Evolutionary conservation across 2,329 filamentous ascomycete genomes (phyloP).

Genomic region (Boeremia lycopersici): DNA sequence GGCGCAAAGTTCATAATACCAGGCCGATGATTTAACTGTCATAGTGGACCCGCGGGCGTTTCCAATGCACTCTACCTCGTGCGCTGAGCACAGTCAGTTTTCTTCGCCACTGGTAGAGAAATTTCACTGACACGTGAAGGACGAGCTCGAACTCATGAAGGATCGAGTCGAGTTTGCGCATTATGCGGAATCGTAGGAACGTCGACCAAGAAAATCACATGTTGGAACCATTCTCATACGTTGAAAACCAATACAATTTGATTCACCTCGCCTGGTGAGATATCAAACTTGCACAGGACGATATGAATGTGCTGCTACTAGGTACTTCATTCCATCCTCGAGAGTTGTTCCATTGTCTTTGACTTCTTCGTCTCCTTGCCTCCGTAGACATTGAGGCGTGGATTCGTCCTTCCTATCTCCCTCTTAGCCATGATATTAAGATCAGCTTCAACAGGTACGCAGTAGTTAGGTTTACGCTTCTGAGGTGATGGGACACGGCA

Average conservation of each 20-base stretch:
- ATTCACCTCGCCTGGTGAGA: too few relatives aligned
- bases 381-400: neutral
- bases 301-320: too few relatives aligned
- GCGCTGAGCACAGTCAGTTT: conserved; percentile 4
- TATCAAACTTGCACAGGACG: too few relatives aligned
- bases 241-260: too few relatives aligned
- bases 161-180: conserved; percentile 8
- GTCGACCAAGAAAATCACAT: neutral
- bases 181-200: conserved; percentile 1
- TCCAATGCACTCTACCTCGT: conserved; percentile 19
- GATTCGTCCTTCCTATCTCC: neutral
- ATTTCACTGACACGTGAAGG: neutral
- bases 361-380: neutral
- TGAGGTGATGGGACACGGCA: neutral
- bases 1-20: neutral
- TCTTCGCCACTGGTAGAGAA: neutral
- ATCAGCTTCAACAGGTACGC: neutral
- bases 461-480: neutral
- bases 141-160: conserved; percentile 7
- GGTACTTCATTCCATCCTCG: neutral
- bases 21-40: neutral
- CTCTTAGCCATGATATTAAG: neutral
- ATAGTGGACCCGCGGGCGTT: conserved; percentile 17
- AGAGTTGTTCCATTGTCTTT: neutral
- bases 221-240: too few relatives aligned